Conservation (phyloP, 768 basidiomycete genomes). For the Lactifluus subvellereus region DNA sequence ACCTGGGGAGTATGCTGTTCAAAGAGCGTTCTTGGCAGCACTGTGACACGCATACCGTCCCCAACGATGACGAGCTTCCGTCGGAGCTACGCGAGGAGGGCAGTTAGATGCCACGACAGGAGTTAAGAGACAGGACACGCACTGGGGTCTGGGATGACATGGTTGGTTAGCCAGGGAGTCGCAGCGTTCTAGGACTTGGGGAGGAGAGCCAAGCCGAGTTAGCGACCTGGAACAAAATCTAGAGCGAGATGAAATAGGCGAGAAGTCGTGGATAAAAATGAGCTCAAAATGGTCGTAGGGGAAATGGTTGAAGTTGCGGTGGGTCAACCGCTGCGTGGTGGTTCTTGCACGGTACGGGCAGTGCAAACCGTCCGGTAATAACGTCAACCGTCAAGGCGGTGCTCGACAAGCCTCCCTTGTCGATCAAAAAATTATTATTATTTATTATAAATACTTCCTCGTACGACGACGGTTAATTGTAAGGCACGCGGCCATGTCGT, state of each 20-base stretch:
- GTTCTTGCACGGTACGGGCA: constrained; percentile 8
- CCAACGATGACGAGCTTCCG: constrained; percentile 96
- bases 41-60: constrained; percentile 59
- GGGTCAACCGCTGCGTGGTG: constrained; percentile 3
- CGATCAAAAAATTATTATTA: constrained; percentile 2
- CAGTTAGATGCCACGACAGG: constrained; percentile 4
- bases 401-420: constrained; percentile 9
- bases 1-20: constrained; percentile 40
- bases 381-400: constrained; percentile 6
- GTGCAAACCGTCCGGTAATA: constrained; percentile 6
- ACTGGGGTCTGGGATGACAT: constrained; percentile 25
- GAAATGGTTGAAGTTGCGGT: neutral
- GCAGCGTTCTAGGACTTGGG: neutral
- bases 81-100: constrained; percentile 56
- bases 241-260: neutral
- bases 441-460: neutral
- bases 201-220: neutral
- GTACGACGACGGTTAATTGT: too few relatives aligned
- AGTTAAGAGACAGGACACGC: constrained; percentile 9
- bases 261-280: neutral
- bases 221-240: neutral
- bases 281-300: neutral
- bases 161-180: neutral
- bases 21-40: neutral
- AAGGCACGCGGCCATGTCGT: neutral